phyloP scores from a whole-genome alignment of 768 basidiomycete species.

The Stropharia rugosoannulata region DNA sequence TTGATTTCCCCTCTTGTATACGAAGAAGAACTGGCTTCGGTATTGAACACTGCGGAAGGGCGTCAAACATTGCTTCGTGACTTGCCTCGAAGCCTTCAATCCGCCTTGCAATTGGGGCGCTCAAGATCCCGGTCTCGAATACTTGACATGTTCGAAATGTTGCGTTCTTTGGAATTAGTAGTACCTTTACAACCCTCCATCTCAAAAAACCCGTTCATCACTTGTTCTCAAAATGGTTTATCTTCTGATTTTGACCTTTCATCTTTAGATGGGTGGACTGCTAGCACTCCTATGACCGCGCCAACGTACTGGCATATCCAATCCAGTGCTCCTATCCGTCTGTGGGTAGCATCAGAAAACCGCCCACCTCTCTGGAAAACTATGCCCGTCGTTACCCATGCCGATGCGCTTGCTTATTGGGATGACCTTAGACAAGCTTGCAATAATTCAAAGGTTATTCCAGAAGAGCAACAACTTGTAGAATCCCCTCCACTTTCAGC shows the following conservation, averaged over 20 bases:
- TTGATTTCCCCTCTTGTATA: constrained; percentile 57
- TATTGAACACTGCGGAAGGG: constrained; percentile 49
- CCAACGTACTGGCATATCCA: constrained; percentile 69
- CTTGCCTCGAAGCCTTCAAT: constrained; percentile 49
- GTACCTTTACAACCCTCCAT: constrained; percentile 53
- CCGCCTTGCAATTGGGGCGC: constrained; percentile 55
- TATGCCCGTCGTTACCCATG: constrained; percentile 35
- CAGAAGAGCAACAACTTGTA: constrained; percentile 1
- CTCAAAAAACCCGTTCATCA: constrained; percentile 40
- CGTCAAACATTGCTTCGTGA: constrained; percentile 48
- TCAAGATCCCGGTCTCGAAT: constrained; percentile 59
- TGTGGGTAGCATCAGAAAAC: constrained; percentile 55
- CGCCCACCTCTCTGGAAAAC: constrained; percentile 56
- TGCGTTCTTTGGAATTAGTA: constrained; percentile 57
- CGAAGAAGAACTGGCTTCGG: constrained; percentile 54
- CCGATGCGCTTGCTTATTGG: constrained; percentile 57
- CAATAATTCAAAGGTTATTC: constrained; percentile 28
- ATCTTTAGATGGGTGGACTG: constrained; percentile 41
- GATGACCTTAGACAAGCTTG: constrained; percentile 48
- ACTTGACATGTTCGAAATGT: constrained; percentile 57
- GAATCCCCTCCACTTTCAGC: constrained; percentile 16
- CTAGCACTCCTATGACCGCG: constrained; percentile 41
- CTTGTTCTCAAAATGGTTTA: constrained; percentile 39
- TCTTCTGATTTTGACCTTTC: constrained; percentile 47
- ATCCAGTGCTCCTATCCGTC: constrained; percentile 50